Base-by-base conservation (phyloP, 192 early-diverging fungal genomes). In the Coemansia sp. region DNA sequence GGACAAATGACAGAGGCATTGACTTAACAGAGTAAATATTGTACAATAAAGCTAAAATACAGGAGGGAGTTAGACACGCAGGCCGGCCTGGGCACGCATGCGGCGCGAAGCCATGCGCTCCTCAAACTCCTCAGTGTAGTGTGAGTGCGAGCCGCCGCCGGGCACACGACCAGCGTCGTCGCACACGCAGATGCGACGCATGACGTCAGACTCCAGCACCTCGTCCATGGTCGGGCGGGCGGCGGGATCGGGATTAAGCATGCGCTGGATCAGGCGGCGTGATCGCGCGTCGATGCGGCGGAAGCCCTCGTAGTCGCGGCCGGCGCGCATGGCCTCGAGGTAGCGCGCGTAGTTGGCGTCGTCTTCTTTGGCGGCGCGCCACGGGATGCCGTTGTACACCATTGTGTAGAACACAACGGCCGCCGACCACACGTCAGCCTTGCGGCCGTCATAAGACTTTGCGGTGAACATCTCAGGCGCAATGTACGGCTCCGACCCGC, bases 401-500 rank as follows among this genome's bases (percentile, higher is more conserved):
- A 92, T 86, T 14, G 89, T 88, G 74, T 91, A 97, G 82, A 88
- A 94, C 11, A 97, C 94, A 17, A 98, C 91, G 48, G 92, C 96
- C 24, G 88, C 86, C n/a, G 93, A 86, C 96, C 96, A 98, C 29
- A 98, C 81, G 71, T 98, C 96, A 8, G 94, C 89, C 15, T 85
- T 79, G 69, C 93, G 89, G 7, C 89, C 91, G 73, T 98, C 94
- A 66, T 98, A 98, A 59, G 89, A 88, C 63, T 88, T 87, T 52
- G 70, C 75, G 2, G 70, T 43, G 65, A 89, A 93, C 78, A 85
- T 85, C 81, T 96, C 96, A 4, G 96, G 96, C 14, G 96, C 95
- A 84, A 97, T 98, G 73, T 98, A 98, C 12, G 94, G 94, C 58
- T 94, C 94, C 19, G 91, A 93, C 21, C 97, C 97, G 72, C 92